These are phyloP conservation scores for Sequoia sempervirens DNA, from an alignment of 75 land plant genomes.

Conservation along the genomic window DNA sequence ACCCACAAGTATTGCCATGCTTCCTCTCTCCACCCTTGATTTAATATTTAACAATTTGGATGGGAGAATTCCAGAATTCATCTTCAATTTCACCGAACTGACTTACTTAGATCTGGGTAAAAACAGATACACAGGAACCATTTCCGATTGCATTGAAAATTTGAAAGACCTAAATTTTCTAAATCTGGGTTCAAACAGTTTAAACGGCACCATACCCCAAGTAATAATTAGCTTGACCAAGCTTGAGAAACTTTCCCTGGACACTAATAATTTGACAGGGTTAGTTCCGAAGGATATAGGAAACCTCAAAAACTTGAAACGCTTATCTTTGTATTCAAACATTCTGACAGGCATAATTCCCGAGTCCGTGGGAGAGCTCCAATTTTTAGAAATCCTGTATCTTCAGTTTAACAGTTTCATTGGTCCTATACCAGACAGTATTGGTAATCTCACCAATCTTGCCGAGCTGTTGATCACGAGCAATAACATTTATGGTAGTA, in stretches of 20 bases:
- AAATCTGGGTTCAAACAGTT: background rate
- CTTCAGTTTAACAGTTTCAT: too few relatives aligned
- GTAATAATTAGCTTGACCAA: background rate
- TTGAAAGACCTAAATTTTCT: background rate
- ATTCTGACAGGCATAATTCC: too few relatives aligned
- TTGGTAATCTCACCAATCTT: background rate
- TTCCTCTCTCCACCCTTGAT: background rate
- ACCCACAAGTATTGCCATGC: background rate
- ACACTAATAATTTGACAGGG: background rate
- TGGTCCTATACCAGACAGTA: background rate
- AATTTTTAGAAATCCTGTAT: too few relatives aligned
- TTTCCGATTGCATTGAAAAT: constrained; percentile 23
- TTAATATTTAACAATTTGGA: background rate
- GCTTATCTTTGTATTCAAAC: too few relatives aligned
- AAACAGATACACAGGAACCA: constrained; percentile 24
- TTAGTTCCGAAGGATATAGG: background rate
- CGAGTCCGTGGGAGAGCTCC: too few relatives aligned
- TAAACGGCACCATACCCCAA: background rate
- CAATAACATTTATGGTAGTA: constrained; percentile 2
- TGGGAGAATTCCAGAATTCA: constrained; percentile 4
- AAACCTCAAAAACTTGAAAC: too few relatives aligned
- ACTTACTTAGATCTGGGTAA: constrained; percentile 13
- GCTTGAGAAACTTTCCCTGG: background rate
- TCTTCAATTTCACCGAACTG: constrained; percentile 19
- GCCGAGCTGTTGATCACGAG: background rate